Conservation (phyloP, 331 rosid genomes). For the Dryas integrifolia region DNA sequence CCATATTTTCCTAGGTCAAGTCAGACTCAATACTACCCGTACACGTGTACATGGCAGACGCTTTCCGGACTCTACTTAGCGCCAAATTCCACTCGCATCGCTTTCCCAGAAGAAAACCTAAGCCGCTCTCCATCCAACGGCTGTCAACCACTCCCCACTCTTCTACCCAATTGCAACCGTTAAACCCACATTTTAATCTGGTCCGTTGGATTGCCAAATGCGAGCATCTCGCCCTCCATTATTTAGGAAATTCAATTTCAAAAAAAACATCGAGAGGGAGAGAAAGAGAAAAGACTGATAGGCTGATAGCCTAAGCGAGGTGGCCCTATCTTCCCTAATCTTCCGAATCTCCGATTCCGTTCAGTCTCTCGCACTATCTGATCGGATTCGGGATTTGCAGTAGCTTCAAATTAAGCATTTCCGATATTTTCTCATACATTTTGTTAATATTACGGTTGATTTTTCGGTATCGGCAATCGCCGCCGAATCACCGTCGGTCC, state of each 20-base stretch:
- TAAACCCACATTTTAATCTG: not conserved
- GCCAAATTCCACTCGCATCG: conserved; percentile 56
- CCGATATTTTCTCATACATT: not conserved
- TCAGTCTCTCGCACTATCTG: not conserved
- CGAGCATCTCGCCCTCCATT: conserved; percentile 31
- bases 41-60: conserved; percentile 29
- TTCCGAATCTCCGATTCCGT: conserved; percentile 2
- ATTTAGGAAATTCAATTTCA: conserved; percentile 51
- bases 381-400: conserved; percentile 7
- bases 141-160: not conserved
- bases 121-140: conserved; percentile 41
- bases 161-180: conserved; percentile 23
- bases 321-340: conserved; percentile 19
- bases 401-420: not conserved
- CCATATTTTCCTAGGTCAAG: not conserved
- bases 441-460: not conserved
- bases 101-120: conserved; percentile 19
- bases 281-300: conserved; percentile 19
- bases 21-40: conserved; percentile 20
- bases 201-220: conserved; percentile 3
- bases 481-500: conserved; percentile 2
- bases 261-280: conserved; percentile 52
- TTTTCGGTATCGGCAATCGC: not conserved
- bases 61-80: conserved; percentile 45
- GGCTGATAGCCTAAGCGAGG: not conserved